Conservation (phyloP, 208 protist genomes). For the Wallacemonas sp. region DNA sequence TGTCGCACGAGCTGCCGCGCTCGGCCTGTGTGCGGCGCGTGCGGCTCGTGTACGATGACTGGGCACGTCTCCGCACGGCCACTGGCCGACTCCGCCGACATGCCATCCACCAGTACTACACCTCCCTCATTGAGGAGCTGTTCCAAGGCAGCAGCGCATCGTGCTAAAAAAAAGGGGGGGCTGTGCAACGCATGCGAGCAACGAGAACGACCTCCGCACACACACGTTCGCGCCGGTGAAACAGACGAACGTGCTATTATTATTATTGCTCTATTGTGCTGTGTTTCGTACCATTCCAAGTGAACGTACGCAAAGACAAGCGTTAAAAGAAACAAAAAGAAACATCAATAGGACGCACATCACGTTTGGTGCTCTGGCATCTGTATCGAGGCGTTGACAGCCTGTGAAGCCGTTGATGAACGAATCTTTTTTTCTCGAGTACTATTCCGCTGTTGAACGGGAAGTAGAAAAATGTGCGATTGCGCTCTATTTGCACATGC, state of each 20-base stretch:
- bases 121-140: conserved; percentile 53
- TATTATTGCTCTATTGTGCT: not conserved
- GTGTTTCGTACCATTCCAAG: not conserved
- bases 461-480: no score
- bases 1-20: conserved; percentile 22
- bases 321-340: not conserved
- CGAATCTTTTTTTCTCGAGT: no score
- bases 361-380: no score
- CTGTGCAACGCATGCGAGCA: no score
- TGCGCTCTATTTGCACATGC: no score
- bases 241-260: no score
- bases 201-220: no score
- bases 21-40: conserved; percentile 48
- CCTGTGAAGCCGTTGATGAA: no score
- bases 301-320: not conserved
- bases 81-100: conserved; percentile 59
- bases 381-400: no score
- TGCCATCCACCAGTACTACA: conserved; percentile 47
- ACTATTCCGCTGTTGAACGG: no score
- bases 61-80: conserved; percentile 66
- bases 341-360: not conserved
- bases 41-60: conserved; percentile 64
- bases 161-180: no score
- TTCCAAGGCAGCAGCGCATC: conserved; percentile 44
- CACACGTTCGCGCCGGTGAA: no score